phyloP scores from a whole-genome alignment of 768 basidiomycete species.

The Psilocybe cubensis region DNA sequence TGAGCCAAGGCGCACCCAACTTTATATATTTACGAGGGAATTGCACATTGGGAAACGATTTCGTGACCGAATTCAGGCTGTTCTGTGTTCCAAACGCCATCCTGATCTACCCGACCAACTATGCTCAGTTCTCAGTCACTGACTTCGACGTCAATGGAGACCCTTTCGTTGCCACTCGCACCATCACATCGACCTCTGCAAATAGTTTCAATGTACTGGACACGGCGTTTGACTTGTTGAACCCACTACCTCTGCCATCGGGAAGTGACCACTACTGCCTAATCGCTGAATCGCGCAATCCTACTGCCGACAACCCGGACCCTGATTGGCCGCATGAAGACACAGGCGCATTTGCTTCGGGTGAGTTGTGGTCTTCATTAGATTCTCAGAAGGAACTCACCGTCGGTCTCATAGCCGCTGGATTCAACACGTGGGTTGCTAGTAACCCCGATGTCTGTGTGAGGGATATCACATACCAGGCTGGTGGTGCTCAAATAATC shows the following conservation, averaged over 20 bases:
- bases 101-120: background rate
- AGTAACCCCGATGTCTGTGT: background rate
- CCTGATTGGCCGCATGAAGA: slow-evolving; percentile 1
- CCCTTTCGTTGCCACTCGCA: background rate
- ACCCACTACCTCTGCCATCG: background rate
- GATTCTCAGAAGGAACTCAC: background rate
- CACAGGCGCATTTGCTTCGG: background rate
- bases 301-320: background rate
- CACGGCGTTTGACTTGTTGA: background rate
- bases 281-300: background rate
- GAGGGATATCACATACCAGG: background rate
- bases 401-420: background rate
- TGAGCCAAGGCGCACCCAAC: background rate
- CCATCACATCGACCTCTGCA: background rate
- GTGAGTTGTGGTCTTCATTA: background rate
- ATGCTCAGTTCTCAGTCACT: background rate
- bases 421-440: background rate
- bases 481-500: background rate
- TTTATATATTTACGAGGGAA: background rate
- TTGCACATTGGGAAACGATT: background rate
- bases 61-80: background rate
- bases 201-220: slow-evolving; percentile 1
- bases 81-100: background rate
- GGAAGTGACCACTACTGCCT: slow-evolving; percentile 4
- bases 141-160: background rate